phyloP scores from a whole-genome alignment of 2,329 filamentous ascomycete species.

The Cercospora berteroae region DNA sequence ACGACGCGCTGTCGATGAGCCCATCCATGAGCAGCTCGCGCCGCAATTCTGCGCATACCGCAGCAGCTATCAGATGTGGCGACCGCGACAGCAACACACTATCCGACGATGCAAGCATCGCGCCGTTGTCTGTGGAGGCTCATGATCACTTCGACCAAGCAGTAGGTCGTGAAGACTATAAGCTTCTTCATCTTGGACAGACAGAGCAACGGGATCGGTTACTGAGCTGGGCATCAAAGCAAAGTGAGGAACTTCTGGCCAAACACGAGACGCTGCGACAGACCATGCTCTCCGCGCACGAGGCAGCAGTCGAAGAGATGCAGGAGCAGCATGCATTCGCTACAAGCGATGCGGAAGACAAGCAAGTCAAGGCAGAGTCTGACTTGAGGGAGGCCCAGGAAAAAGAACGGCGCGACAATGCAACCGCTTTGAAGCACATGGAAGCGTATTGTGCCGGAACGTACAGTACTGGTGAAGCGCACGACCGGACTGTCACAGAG shows the following conservation, averaged over 20 bases:
- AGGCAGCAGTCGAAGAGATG: constrained; percentile 27
- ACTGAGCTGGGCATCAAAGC: constrained; percentile 28
- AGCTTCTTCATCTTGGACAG: constrained; percentile 29
- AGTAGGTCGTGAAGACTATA: constrained; percentile 31
- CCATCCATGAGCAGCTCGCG: constrained; percentile 21
- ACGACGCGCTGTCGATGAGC: constrained; percentile 29
- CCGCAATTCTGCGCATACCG: constrained; percentile 14
- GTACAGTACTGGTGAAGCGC: constrained; percentile 32
- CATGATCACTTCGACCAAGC: constrained; percentile 25
- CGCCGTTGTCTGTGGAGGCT: constrained; percentile 14
- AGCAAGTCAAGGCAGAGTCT: constrained; percentile 45
- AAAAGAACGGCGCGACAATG: constrained; percentile 44
- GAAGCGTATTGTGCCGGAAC: constrained; percentile 48
- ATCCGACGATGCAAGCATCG: constrained; percentile 24
- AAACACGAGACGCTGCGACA: constrained; percentile 24
- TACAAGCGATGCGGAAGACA: constrained; percentile 46
- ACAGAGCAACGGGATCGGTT: constrained; percentile 35
- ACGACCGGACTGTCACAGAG: constrained; percentile 43
- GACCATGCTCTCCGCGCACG: constrained; percentile 24
- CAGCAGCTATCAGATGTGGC: constrained; percentile 3
- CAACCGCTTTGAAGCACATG: constrained; percentile 49
- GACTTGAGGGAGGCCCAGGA: constrained; percentile 44
- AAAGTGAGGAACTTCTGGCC: constrained; percentile 24
- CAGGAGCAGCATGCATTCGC: constrained; percentile 40
- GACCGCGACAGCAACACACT: constrained; percentile 12